Conservation (phyloP, 768 basidiomycete species). For the Trametes gibbosa region DNA sequence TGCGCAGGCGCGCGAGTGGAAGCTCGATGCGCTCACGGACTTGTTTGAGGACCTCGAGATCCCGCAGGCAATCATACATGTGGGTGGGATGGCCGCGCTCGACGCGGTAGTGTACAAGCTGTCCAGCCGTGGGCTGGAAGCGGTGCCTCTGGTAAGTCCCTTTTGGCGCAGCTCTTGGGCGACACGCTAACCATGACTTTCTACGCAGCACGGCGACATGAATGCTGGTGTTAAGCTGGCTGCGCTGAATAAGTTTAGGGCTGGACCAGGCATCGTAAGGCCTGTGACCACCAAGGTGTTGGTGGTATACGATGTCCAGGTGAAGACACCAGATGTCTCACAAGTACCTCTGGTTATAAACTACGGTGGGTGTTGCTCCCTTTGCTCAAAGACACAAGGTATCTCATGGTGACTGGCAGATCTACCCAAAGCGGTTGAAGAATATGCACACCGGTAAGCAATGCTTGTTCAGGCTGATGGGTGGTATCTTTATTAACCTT, state of each 20-base stretch:
- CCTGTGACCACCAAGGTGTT: conserved; percentile 72
- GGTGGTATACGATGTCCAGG: conserved; percentile 90
- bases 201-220: conserved; percentile 85
- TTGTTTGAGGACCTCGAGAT: conserved; percentile 86
- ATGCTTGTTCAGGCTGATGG: not conserved
- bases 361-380: conserved; percentile 58
- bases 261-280: conserved; percentile 55
- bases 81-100: conserved; percentile 82
- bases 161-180: not conserved
- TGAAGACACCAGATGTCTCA: conserved; percentile 86
- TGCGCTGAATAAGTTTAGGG: conserved; percentile 82
- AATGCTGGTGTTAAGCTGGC: conserved; percentile 77
- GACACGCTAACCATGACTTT: conserved; percentile 11
- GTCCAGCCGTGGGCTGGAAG: conserved; percentile 80
- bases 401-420: conserved; percentile 42
- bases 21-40: conserved; percentile 87
- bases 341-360: conserved; percentile 94
- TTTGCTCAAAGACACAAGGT: not conserved
- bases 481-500: conserved; percentile 12
- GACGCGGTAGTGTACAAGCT: conserved; percentile 91
- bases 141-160: conserved; percentile 76
- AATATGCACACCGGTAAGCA: conserved; percentile 88
- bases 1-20: conserved; percentile 89
- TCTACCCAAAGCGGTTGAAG: conserved; percentile 92
- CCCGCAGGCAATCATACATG: conserved; percentile 79